Evolutionary conservation across 768 basidiomycete genomes (phyloP), one percentile per base, ranked within the genome.

Genomic region (Calocybe indica): DNA sequence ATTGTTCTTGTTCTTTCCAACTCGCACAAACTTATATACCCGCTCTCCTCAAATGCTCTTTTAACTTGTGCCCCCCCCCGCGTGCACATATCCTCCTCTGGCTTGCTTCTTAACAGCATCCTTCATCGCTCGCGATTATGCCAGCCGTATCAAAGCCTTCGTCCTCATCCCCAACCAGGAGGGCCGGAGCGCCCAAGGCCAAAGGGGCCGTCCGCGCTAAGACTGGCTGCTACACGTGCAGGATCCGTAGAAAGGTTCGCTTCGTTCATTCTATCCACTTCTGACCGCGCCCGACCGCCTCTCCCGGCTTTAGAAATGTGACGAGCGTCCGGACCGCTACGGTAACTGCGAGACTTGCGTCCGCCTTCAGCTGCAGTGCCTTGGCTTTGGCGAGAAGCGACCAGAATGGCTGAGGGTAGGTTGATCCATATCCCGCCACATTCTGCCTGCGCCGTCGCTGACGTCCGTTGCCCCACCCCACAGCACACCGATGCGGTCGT

Each of bases 201-300:
- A 91, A 89, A 74, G 88, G 85, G 62, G 83, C 85, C 47, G 79
- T 84, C 29, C 83, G 88, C 61, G 88, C 88, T 47, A 91, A 91
- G 76, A 85, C 86, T 45, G 88, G 89, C 54, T 92, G 89, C 64
- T 91, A 89, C 69, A 91, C 88, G 48, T 91, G 88, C 71, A 78
- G 88, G 58, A 88, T 91, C 36, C 79, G 89, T 55, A 76, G 88
- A 58, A 90, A 91, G 85, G 88, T 88, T 43, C 37, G 65, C 64
- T 50, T 51, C 45, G 50, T 52, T 50, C 45, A 49, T 50, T 13
- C 37, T 49, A 48, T 38, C 46, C 37, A 33, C 28, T 34, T 48
- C 8, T 44, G 40, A 48, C 53, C 47, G 31, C 52, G 49, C 37
- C 55, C 61, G 37, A 56, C 58, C 48, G 38, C 57, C 45, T 46